Evolutionary conservation across 345 rosid genomes (phyloP).

Genomic region (Rhizophora apiculata): DNA sequence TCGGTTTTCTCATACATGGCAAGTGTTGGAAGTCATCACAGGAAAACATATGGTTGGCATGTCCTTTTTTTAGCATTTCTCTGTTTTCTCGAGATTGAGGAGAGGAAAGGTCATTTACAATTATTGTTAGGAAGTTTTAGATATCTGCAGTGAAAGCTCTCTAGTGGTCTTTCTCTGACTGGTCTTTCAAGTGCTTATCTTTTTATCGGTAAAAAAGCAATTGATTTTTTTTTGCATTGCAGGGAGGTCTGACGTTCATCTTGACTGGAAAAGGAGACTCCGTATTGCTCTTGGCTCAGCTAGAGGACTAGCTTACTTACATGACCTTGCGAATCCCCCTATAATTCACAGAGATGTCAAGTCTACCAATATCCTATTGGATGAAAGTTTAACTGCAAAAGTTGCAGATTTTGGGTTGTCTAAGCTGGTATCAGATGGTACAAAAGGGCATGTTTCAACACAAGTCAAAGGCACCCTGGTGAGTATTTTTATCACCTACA

Average conservation of each 20-base stretch:
- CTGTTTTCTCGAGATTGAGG: no score
- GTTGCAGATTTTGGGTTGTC: constrained; percentile 97
- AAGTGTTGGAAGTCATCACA: no score
- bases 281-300: constrained; percentile 88
- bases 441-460: constrained; percentile 96
- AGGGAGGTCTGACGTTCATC: constrained; percentile 62
- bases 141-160: no score
- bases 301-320: constrained; percentile 92
- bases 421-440: constrained; percentile 79
- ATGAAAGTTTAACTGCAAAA: constrained; percentile 75
- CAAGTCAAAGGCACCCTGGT: constrained; percentile 99
- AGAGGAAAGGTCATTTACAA: no score
- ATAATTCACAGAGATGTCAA: constrained; percentile 93
- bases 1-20: no score
- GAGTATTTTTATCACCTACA: constrained; percentile 17
- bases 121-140: no score
- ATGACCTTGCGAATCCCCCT: constrained; percentile 91
- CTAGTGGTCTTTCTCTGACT: no score
- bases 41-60: no score
- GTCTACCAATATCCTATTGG: constrained; percentile 82
- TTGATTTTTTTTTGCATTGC: constrained; percentile 9
- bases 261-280: constrained; percentile 91
- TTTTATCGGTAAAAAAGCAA: neutral
- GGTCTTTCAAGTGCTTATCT: no score
- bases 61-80: no score